Base-by-base conservation (phyloP, 148 eudicot species). In the Amaranthus palmeri region DNA sequence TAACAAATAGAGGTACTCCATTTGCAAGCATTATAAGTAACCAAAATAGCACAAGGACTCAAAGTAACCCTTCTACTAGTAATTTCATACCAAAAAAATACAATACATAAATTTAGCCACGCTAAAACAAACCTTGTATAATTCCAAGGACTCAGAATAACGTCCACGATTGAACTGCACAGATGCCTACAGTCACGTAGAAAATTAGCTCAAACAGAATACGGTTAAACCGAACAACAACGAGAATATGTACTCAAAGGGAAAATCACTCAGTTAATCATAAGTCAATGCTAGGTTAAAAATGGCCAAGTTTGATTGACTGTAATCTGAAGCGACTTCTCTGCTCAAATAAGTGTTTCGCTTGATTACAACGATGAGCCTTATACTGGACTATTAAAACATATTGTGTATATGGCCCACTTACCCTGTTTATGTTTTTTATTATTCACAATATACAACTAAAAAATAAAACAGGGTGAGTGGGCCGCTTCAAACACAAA, bases 81-180 rank as follows among this genome's bases (percentile, higher is more conserved):
- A 42, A 51, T 18, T 25, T 67, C 43, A 42, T 17, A 42, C 2
- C 6, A n/a, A 50, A 8, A 25, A 54, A 15, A 43, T 13, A 45
- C 60, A 25, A 49, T 47, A 61, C 3, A 71, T 65, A 18, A 55
- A 61, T 14, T 14, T 61, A 13, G 66, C n/a, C 67, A 41, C 54
- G 61, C 42, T 47, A 66, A 60, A 54, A 67, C 84, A 71, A 81
- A 87, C 99, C 99, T 95, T 95, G 85, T 95, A 95, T 74, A 92
- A 73, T 78, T 92, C 99, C 83, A 95, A 72, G 51, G 99, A 86
- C 44, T 88, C 96, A n/a, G 85, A 76, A 76, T 84, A 92, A 77
- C 88, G 88, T 64, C 92, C 96, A 72, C 93, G 97, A 77, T 77
- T 88, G 66, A 88, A 95, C 71, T 92, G 96, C 61, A 92, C 97